These are phyloP conservation scores for Penicillium sp. DNA, from an alignment of 2,329 filamentous ascomycete genomes.

Conservation along the genomic window DNA sequence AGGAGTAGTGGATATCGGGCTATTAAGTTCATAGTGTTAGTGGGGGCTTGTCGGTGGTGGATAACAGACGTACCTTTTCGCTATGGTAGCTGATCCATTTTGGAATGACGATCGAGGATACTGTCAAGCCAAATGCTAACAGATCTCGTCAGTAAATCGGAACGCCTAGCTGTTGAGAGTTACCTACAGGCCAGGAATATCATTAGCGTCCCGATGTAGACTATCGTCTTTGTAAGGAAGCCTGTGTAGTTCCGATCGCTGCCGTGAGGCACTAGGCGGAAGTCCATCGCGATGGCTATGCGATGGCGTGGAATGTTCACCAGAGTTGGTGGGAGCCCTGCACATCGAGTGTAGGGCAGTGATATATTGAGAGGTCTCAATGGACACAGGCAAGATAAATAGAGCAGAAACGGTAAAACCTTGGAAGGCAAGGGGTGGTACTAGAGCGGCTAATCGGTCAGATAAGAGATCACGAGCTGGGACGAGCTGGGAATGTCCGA, in stretches of 20 bases:
- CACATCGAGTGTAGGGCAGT: background rate
- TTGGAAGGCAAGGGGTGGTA: background rate
- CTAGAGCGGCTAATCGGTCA: background rate
- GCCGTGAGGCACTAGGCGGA: slow-evolving; percentile 44
- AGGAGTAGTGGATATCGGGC: slow-evolving; percentile 60
- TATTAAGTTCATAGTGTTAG: slow-evolving; percentile 9
- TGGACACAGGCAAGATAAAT: background rate
- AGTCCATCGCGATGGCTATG: slow-evolving; percentile 35
- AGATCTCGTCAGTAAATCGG: background rate
- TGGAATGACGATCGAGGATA: slow-evolving; percentile 48
- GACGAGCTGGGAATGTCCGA: too few species aligned
- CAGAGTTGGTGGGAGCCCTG: background rate
- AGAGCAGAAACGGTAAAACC: background rate
- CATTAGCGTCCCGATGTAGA: slow-evolving; percentile 46
- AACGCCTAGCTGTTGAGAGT: background rate
- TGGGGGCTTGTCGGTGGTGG: background rate
- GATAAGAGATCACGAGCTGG: slow-evolving; percentile 1
- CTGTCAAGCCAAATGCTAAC: slow-evolving; percentile 45
- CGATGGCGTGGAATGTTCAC: background rate
- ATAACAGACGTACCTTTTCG: slow-evolving; percentile 35
- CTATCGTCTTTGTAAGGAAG: slow-evolving; percentile 49
- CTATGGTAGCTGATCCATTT: slow-evolving; percentile 50
- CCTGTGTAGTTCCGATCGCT: slow-evolving; percentile 47
- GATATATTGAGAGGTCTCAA: background rate
- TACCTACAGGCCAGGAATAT: slow-evolving; percentile 45